Evolutionary conservation across 163 green algal species (phyloP), one percentile per base, ranked within the genome.

Genomic region (Scenedesmus sp.): DNA sequence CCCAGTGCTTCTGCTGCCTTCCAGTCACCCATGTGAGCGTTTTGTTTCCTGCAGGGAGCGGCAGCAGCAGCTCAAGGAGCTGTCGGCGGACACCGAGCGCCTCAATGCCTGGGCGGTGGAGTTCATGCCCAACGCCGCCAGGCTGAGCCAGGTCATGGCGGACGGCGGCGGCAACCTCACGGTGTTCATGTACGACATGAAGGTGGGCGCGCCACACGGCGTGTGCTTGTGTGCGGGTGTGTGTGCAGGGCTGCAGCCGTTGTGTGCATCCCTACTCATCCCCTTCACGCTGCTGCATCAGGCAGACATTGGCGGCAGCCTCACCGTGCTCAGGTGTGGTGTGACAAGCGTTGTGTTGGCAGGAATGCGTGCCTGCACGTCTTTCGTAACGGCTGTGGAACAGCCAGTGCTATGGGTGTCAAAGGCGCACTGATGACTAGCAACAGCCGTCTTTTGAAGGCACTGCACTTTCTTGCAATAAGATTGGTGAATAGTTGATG

Each of bases 121-220:
- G 76, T 97, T 98, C 90, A 87, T 99, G 22, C 96, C 98, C 79
- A 96, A 96, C 65, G 96, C 92, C 46, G 90, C 85, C 3, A 96
- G 94, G 56, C 94, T 99, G 83, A 87, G 92, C 37, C 93, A 99
- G 51, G 81, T 98, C 1, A 88, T 90, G 2, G 89, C 93, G 1
- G 97, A 99, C 88, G 92, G 83, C 2, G 90, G 82, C 3, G 94
- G 95, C 46, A 97, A 90, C 84, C 81, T 98, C 82, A 91, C 93
- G 73, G 84, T 97, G 30, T 94, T 96, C 53, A 89, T 91, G 61
- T 99, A 98, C 91, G 94, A 95, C 35, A 92, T 88, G 87, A 81
- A 85, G 33, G 87, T 94, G 85, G 43, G 87, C n/a, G 18, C 9
- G 70, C n/a, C n/a, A n/a, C n/a, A n/a, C n/a, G 37, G 12, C 13